Percentiles rank a stretch among this genome's conserved stretches.
phyloP scores from a whole-genome alignment of 179 eudicot species.

The Patellifolia procumbens region DNA sequence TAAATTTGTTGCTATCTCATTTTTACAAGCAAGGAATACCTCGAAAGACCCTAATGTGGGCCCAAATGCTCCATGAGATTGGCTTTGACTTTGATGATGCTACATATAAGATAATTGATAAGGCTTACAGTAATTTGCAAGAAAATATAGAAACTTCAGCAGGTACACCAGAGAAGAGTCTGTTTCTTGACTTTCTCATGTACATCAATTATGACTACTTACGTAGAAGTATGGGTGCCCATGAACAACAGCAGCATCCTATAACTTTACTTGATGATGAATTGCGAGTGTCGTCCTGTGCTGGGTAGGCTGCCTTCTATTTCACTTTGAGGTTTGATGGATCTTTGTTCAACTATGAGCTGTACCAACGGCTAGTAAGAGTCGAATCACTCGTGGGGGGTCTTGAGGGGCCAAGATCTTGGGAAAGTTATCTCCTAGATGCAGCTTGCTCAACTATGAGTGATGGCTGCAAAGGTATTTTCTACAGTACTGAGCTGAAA shows the following conservation, averaged over 20 bases:
- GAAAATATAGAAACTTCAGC: slow-evolving; percentile 37
- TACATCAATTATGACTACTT: slow-evolving; percentile 69
- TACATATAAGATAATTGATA: slow-evolving; percentile 67
- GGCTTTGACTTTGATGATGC: slow-evolving; percentile 62
- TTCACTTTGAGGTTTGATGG: slow-evolving; percentile 2
- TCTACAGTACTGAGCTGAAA: not conserved
- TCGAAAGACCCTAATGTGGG: slow-evolving; percentile 80
- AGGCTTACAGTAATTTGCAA: slow-evolving; percentile 49
- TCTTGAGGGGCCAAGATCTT: not conserved
- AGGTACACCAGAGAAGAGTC: slow-evolving; percentile 55
- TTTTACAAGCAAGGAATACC: slow-evolving; percentile 80
- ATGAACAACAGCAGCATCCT: slow-evolving; percentile 30
- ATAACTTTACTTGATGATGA: slow-evolving; percentile 25
- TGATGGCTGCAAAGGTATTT: not conserved
- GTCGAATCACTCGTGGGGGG: not conserved
- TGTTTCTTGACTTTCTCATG: slow-evolving; percentile 86
- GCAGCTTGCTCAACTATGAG: not conserved
- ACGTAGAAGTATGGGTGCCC: slow-evolving; percentile 36
- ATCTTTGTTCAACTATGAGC: slow-evolving; percentile 15
- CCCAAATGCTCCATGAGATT: slow-evolving; percentile 59
- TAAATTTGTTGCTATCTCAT: slow-evolving; percentile 78
- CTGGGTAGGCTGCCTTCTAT: slow-evolving; percentile 17
- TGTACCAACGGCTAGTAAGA: slow-evolving; percentile 1
- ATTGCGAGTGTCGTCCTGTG: slow-evolving; percentile 5
- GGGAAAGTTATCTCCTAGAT: not conserved